These are phyloP conservation scores for Emericellopsis atlantica DNA, from an alignment of 2,329 filamentous ascomycete species.

Conservation along the genomic window DNA sequence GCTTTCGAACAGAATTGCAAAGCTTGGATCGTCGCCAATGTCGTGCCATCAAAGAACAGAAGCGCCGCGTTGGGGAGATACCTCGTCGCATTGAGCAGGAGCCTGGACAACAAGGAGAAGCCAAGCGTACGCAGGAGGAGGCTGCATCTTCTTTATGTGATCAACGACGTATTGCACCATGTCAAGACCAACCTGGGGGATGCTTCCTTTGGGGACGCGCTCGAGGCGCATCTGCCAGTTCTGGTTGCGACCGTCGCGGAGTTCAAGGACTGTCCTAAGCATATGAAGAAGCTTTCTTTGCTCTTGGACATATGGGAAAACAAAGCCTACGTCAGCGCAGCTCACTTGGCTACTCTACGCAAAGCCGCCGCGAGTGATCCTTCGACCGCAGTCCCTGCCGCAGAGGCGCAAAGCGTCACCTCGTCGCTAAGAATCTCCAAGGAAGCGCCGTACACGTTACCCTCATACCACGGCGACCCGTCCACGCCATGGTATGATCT, in stretches of 20 bases:
- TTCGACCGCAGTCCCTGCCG: constrained; percentile 9
- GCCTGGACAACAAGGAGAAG: constrained; percentile 13
- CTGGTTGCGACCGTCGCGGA: constrained; percentile 46
- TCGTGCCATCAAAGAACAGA: constrained; percentile 55
- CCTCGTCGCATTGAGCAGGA: constrained; percentile 52
- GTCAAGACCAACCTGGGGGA: constrained; percentile 38
- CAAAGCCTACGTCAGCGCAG: constrained; percentile 45
- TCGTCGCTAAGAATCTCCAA: constrained; percentile 30
- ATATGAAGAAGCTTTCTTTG: constrained; percentile 49
- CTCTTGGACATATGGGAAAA: constrained; percentile 62
- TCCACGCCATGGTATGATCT: constrained; percentile 68
- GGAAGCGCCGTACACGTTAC: constrained; percentile 56
- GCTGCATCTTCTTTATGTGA: constrained; percentile 63
- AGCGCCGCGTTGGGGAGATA: constrained; percentile 62
- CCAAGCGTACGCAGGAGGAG: constrained; percentile 55
- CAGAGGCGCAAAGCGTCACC: constrained; percentile 8
- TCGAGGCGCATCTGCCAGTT: constrained; percentile 48
- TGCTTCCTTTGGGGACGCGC: constrained; percentile 37
- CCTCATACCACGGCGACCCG: constrained; percentile 63
- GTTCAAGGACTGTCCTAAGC: constrained; percentile 49
- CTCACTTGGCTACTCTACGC: constrained; percentile 44
- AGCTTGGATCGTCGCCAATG: constrained; percentile 66
- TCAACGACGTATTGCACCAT: constrained; percentile 70
- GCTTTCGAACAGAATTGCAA: constrained; percentile 64
- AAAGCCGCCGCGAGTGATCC: constrained; percentile 32